A percentile compares a stretch with the other conserved stretches of the same genome.
Conservation (phyloP, 768 basidiomycete species). For the Suillus variegatus region DNA sequence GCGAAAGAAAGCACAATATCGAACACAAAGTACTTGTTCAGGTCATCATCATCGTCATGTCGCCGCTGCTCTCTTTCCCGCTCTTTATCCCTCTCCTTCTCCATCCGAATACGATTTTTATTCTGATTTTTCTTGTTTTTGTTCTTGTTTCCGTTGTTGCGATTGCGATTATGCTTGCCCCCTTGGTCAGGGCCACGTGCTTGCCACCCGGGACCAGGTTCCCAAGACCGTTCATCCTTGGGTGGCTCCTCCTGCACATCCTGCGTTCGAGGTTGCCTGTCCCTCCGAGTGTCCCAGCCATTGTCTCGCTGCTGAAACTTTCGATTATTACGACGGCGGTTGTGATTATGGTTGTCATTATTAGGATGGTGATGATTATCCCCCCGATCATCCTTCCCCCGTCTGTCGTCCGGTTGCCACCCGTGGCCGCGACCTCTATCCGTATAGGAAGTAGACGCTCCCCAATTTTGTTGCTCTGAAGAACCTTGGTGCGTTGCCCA, state of each 20-base stretch:
- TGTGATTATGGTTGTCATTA: slow-evolving; percentile 33
- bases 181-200: slow-evolving; percentile 37
- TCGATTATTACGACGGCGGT: slow-evolving; percentile 26
- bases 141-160: slow-evolving; percentile 39
- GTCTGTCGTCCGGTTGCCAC: slow-evolving; percentile 46
- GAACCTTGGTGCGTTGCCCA: slow-evolving; percentile 46
- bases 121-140: slow-evolving; percentile 38
- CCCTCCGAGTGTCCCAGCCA: slow-evolving; percentile 55
- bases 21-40: slow-evolving; percentile 62
- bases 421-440: slow-evolving; percentile 42
- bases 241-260: slow-evolving; percentile 17
- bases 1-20: slow-evolving; percentile 10
- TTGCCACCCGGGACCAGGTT: slow-evolving; percentile 72
- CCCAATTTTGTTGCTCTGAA: slow-evolving; percentile 47
- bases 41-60: slow-evolving; percentile 57
- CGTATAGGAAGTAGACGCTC: slow-evolving; percentile 42
- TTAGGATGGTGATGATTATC: slow-evolving; percentile 17
- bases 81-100: slow-evolving; percentile 29
- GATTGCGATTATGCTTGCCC: slow-evolving; percentile 39
- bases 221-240: slow-evolving; percentile 65
- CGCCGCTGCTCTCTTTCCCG: slow-evolving; percentile 45
- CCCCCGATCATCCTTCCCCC: slow-evolving; percentile 39
- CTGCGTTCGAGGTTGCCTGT: slow-evolving; percentile 32
- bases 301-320: slow-evolving; percentile 30
- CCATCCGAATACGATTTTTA: slow-evolving; percentile 34